These are phyloP conservation scores for Phoma sp. DNA, from an alignment of 2,329 filamentous ascomycete genomes.

Conservation along the genomic window DNA sequence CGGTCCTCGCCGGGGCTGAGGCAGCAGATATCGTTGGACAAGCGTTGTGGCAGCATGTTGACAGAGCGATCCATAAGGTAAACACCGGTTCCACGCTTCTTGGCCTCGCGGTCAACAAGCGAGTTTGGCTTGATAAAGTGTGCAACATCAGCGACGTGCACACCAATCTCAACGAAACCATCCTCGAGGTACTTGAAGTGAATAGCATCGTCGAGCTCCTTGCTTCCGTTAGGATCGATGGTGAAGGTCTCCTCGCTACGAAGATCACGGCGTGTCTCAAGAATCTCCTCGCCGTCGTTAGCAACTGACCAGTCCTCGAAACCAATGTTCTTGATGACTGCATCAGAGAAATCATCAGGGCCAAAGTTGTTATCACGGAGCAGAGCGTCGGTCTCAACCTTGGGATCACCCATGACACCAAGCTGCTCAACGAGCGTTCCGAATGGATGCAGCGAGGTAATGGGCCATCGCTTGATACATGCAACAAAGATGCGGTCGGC, in stretches of 20 bases:
- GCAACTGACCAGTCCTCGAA: conserved; percentile 89
- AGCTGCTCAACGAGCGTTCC: conserved; percentile 97
- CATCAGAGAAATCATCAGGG: conserved; percentile 96
- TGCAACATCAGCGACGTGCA: conserved; percentile 93
- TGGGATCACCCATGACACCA: conserved; percentile 95
- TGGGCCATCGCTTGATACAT: conserved; percentile 99
- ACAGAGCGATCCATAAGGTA: conserved; percentile 91
- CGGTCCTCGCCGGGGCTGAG: conserved; percentile 86
- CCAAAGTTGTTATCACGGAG: conserved; percentile 98
- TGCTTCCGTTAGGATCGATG: conserved; percentile 85
- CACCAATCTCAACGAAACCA: conserved; percentile 89
- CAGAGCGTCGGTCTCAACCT: conserved; percentile 96
- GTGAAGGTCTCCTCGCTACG: conserved; percentile 88
- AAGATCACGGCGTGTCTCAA: conserved; percentile 86
- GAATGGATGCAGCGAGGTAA: conserved; percentile 98
- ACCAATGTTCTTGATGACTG: conserved; percentile 90
- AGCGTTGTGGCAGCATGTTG: conserved; percentile 84
- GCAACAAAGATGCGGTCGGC: conserved; percentile 98
- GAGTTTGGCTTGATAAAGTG: conserved; percentile 98
- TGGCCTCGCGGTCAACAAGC: conserved; percentile 93
- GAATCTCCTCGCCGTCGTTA: conserved; percentile 78
- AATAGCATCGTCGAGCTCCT: conserved; percentile 89
- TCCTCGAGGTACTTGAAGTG: conserved; percentile 86
- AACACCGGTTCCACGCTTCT: conserved; percentile 96
- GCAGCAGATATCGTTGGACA: conserved; percentile 88